A percentile compares a stretch with the other conserved stretches of the same genome.
These are phyloP conservation scores for Polytrichum formosum DNA, from an alignment of 225 moss, liverwort and hornwort genomes.

Conservation along the genomic window DNA sequence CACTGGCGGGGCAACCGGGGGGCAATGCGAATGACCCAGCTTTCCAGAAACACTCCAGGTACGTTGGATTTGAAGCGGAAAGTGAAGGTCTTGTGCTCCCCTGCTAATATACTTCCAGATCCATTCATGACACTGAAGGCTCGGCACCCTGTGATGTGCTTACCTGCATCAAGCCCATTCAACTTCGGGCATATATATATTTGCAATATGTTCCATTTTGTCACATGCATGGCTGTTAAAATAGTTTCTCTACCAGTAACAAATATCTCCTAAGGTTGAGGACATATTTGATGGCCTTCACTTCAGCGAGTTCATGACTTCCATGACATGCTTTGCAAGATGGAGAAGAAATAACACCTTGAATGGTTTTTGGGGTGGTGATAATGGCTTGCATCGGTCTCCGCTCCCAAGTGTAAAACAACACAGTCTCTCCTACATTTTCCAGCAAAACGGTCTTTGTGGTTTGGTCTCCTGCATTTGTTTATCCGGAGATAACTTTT, in stretches of 20 bases:
- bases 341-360: constrained; percentile 4
- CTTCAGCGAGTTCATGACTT: too few relatives aligned
- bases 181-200: too few relatives aligned
- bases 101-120: constrained; percentile 23
- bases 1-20: constrained; percentile 17
- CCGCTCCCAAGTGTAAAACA: constrained; percentile 36
- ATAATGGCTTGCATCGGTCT: constrained; percentile 35
- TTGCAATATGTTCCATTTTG: too few relatives aligned
- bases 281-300: too few relatives aligned
- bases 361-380: constrained; percentile 5
- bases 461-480: constrained; percentile 24
- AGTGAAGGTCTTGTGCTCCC: constrained; percentile 12
- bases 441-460: constrained; percentile 14
- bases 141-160: constrained; percentile 15
- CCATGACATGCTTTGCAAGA: too few relatives aligned
- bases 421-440: constrained; percentile 21
- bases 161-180: constrained; percentile 5
- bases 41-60: constrained; percentile 35
- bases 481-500: too few relatives aligned
- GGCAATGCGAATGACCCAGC: constrained; percentile 27
- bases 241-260: too few relatives aligned
- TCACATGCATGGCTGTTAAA: too few relatives aligned
- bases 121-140: constrained; percentile 26
- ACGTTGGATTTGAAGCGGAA: constrained; percentile 29
- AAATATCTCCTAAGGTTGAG: too few relatives aligned